Evolutionary conservation across 495 filamentous ascomycete species (phyloP), one percentile per base, ranked within the genome.

Genomic region (Neurospora terricola): DNA sequence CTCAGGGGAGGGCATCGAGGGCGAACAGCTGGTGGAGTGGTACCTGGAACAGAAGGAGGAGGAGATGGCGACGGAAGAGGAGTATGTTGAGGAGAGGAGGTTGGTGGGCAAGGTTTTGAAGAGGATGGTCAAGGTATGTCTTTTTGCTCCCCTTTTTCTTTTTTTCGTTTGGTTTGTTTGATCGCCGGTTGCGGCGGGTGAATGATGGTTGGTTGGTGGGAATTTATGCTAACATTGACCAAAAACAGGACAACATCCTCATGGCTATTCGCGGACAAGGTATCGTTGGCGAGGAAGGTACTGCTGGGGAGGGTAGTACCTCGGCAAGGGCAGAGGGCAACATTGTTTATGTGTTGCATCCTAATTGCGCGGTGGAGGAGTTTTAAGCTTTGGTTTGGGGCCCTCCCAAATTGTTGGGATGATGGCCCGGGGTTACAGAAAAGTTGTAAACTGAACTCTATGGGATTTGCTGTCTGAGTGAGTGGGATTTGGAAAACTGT

Each of bases 31-130:
- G 7, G 81, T 94, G 5, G 79, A 93, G 59, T 98, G 95, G 95
- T 99, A 98, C 80, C 82, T 99, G 71, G 96, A 98, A 83, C 91
- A 96, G 82, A 92, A 92, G 77, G 96, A 98, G 79, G 87, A 89
- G 36, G 92, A 97, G 82, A 81, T 99, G 71, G 84, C 90, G 45
- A 90, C 83, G 18, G 88, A 95, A 80, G 93, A 96, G 72, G 94
- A 96, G 71, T 82, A 96, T 72, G 84, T 92, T 77, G 83, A 81
- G 16, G 96, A 99, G 86, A 88, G 89, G 78, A 86, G 85, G 21
- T 79, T 98, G 71, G 90, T 90, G n/a, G 87, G 83, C 78, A 97
- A 97, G 87, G 95, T 98, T 75, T 79, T 98, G 73, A 97, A 91
- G 89, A 90, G 94, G 80, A 96, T 98, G 91, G 91, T 97, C 75